These are phyloP conservation scores for Porpolomopsis calyptriformis DNA, from an alignment of 768 basidiomycete genomes.

Conservation along the genomic window DNA sequence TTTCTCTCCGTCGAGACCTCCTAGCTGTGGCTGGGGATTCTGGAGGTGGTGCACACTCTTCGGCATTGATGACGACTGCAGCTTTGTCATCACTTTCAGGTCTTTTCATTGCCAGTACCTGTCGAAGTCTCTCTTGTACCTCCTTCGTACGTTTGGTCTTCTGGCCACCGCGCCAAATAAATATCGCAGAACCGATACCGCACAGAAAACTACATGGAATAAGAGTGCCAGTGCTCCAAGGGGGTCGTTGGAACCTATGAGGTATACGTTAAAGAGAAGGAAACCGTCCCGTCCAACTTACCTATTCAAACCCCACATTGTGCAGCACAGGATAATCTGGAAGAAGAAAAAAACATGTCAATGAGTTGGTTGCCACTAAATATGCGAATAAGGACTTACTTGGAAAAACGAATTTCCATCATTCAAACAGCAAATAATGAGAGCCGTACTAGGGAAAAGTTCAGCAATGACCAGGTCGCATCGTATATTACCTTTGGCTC, in stretches of 20 bases:
- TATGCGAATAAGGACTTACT: slow-evolving; percentile 21
- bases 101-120: slow-evolving; percentile 27
- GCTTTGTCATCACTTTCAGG: slow-evolving; percentile 9
- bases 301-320: slow-evolving; percentile 76
- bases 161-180: slow-evolving; percentile 66
- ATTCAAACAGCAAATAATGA: slow-evolving; percentile 62
- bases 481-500: slow-evolving; percentile 11
- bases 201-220: slow-evolving; percentile 69
- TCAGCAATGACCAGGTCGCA: background rate
- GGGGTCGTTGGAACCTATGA: slow-evolving; percentile 48
- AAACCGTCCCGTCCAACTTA: slow-evolving; percentile 14
- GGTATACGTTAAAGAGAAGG: background rate
- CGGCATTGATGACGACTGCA: background rate
- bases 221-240: slow-evolving; percentile 57
- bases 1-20: background rate
- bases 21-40: background rate
- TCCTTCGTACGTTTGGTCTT: slow-evolving; percentile 57
- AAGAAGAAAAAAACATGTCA: background rate
- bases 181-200: slow-evolving; percentile 60
- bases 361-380: background rate
- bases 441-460: slow-evolving; percentile 38
- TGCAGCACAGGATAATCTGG: slow-evolving; percentile 56
- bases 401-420: slow-evolving; percentile 80
- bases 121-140: slow-evolving; percentile 50
- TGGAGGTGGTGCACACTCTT: background rate